These are phyloP conservation scores for Umbilicaria muhlenbergii DNA, from an alignment of 495 filamentous ascomycete species.

Conservation along the genomic window DNA sequence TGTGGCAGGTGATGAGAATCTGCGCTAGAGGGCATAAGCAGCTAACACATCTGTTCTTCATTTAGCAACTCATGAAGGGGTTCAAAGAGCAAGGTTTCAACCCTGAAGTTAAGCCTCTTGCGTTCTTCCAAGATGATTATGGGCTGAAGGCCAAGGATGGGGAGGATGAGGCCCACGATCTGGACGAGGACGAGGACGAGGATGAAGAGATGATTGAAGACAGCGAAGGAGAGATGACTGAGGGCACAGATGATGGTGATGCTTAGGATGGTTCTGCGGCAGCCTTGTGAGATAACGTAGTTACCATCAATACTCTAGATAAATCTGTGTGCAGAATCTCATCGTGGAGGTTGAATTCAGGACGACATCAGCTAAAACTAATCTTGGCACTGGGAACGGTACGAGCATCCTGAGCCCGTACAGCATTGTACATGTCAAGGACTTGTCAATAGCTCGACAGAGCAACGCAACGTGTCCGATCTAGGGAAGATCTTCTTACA, in stretches of 20 bases:
- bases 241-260: too few species aligned
- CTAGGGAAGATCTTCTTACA: too few species aligned
- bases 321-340: too few species aligned
- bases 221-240: conserved; percentile 24
- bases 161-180: conserved; percentile 48
- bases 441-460: too few species aligned
- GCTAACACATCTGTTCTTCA: conserved; percentile 18
- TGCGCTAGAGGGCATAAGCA: conserved; percentile 3
- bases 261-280: too few species aligned
- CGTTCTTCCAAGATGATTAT: conserved; percentile 82
- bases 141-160: conserved; percentile 59
- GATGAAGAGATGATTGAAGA: conserved; percentile 31
- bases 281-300: neutral
- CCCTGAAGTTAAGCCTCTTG: conserved; percentile 55
- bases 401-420: too few species aligned
- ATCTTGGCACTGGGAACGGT: too few species aligned
- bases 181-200: conserved; percentile 40
- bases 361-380: too few species aligned
- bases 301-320: neutral
- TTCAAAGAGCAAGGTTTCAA: conserved; percentile 65
- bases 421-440: too few species aligned
- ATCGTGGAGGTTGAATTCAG: too few species aligned
- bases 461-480: too few species aligned
- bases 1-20: neutral
- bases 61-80: conserved; percentile 50